Percentiles rank a stretch among this genome's conserved stretches.
These are phyloP conservation scores for Trichoderma koningii DNA, from an alignment of 2,329 filamentous ascomycete genomes.

Conservation along the genomic window DNA sequence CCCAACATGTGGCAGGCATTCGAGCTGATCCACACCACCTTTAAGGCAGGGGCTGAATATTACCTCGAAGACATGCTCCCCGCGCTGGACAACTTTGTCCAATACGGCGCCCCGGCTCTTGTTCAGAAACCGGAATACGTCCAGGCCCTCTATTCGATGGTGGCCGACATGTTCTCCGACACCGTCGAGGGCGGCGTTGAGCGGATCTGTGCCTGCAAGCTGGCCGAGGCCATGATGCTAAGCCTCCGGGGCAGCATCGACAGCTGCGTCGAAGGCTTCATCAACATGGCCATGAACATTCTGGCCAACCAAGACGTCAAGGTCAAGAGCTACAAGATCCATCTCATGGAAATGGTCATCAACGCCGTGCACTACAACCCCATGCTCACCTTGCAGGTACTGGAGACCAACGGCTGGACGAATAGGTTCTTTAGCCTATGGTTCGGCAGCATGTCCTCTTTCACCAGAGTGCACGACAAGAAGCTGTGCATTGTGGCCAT, in stretches of 20 bases:
- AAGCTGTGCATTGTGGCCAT: slow-evolving; percentile 97
- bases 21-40: slow-evolving; percentile 92
- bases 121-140: slow-evolving; percentile 84
- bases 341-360: slow-evolving; percentile 98
- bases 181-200: slow-evolving; percentile 92
- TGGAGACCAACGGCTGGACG: slow-evolving; percentile 92
- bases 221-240: slow-evolving; percentile 96
- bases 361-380: slow-evolving; percentile 98
- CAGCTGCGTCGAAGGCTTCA: slow-evolving; percentile 83
- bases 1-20: slow-evolving; percentile 99
- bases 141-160: slow-evolving; percentile 88
- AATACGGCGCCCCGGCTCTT: slow-evolving; percentile 81
- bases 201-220: slow-evolving; percentile 94
- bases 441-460: slow-evolving; percentile 95
- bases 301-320: slow-evolving; percentile 75
- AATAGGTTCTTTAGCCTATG: slow-evolving; percentile 99
- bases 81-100: slow-evolving; percentile 95
- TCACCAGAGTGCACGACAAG: slow-evolving; percentile 95
- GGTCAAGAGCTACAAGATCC: slow-evolving; percentile 91
- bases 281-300: slow-evolving; percentile 83
- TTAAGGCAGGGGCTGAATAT: slow-evolving; percentile 94
- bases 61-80: slow-evolving; percentile 99
- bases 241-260: slow-evolving; percentile 88
- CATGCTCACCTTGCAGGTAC: slow-evolving; percentile 74
- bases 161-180: slow-evolving; percentile 90